Evolutionary conservation across 345 rosid species (phyloP).

Genomic region (Pugionium cornutum): DNA sequence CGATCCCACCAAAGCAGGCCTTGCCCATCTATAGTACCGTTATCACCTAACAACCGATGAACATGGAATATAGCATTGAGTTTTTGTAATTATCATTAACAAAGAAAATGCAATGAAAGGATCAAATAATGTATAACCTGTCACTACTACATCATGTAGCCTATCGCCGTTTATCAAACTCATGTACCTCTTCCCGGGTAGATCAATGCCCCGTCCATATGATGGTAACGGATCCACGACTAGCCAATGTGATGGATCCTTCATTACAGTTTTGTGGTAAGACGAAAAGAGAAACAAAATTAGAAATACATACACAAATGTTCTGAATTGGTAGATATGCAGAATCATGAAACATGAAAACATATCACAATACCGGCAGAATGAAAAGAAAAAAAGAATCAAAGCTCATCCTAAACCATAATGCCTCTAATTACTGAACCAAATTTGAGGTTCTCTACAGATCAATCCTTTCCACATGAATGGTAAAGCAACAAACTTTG

Average conservation of each 20-base stretch:
- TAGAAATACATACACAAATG: too few species aligned
- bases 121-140: conserved; percentile 39
- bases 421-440: background rate
- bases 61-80: background rate
- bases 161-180: conserved; percentile 54
- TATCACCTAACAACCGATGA: conserved; percentile 47
- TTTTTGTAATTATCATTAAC: background rate
- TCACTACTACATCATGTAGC: conserved; percentile 50
- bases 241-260: conserved; percentile 53
- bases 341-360: too few species aligned
- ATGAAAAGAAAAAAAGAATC: too few species aligned
- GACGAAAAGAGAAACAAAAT: too few species aligned
- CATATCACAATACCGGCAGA: too few species aligned
- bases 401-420: background rate
- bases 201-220: conserved; percentile 54
- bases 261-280: conserved; percentile 4
- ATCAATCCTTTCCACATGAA: background rate
- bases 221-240: conserved; percentile 56
- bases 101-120: background rate
- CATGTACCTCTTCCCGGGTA: conserved; percentile 48
- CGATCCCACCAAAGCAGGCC: conserved; percentile 72
- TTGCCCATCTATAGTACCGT: conserved; percentile 75
- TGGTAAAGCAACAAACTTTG: conserved; percentile 10
- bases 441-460: background rate
- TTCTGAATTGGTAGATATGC: background rate